Conservation (phyloP, 148 eudicot species). For the Camellia lanceoleosa region DNA sequence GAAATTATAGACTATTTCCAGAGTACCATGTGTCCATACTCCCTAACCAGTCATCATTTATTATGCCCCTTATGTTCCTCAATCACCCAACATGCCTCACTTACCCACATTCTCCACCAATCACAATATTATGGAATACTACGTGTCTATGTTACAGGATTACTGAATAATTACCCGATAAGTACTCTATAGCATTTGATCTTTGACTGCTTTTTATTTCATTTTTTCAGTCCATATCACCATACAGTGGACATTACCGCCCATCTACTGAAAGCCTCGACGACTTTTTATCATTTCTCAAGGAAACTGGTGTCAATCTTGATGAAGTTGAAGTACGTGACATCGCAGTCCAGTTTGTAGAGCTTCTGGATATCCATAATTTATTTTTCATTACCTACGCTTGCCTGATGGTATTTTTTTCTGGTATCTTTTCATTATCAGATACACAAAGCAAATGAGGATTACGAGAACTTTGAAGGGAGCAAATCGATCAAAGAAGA, state of each 20-base stretch:
- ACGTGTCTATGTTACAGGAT: too few relatives aligned
- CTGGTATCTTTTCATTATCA: constrained; percentile 23
- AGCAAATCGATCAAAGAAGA: constrained; percentile 17
- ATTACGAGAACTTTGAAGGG: constrained; percentile 43
- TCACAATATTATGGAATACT: too few relatives aligned
- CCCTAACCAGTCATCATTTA: too few relatives aligned
- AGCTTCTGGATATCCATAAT: not conserved
- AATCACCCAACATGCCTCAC: too few relatives aligned
- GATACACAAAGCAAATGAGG: constrained; percentile 59
- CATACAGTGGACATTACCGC: constrained; percentile 95
- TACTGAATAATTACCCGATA: too few relatives aligned
- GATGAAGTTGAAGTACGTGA: constrained; percentile 54
- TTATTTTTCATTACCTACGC: not conserved
- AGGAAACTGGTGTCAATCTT: constrained; percentile 61
- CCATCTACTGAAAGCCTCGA: constrained; percentile 76
- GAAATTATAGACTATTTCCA: too few relatives aligned
- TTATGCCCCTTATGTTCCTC: too few relatives aligned
- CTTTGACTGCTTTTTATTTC: not conserved
- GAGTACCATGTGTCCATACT: too few relatives aligned
- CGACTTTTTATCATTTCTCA: constrained; percentile 48
- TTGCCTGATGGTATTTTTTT: not conserved
- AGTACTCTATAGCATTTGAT: constrained; percentile 10
- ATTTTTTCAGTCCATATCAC: constrained; percentile 65
- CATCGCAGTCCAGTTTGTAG: not conserved
- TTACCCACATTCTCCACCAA: too few relatives aligned